Percentiles rank a stretch among this genome's conserved stretches.
Conservation (phyloP, 352 stramenopile species). For the Nothophytophthora sp. region DNA sequence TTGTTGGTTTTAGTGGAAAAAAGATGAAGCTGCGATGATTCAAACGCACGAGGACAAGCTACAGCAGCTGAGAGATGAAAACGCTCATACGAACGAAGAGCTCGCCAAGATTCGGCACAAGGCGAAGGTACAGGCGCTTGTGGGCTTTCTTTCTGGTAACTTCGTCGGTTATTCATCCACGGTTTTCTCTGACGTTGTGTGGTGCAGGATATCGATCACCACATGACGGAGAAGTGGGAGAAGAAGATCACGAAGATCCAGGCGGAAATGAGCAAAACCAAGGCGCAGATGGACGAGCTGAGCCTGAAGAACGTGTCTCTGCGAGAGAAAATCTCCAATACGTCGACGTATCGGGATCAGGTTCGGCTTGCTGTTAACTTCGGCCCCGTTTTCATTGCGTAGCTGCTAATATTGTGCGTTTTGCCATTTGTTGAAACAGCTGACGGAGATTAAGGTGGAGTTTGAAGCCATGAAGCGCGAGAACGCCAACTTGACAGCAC, state of each 20-base stretch:
- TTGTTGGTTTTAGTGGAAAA: conserved; percentile 47
- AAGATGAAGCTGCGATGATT: conserved; percentile 49
- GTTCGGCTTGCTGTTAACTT: conserved; percentile 20
- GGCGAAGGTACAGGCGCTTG: conserved; percentile 38
- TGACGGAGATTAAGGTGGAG: conserved; percentile 59
- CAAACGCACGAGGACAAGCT: conserved; percentile 65
- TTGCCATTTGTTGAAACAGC: conserved; percentile 20
- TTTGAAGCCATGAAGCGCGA: conserved; percentile 50
- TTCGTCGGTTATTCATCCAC: not conserved
- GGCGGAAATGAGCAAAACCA: conserved; percentile 61
- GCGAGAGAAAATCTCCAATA: conserved; percentile 66
- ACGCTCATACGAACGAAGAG: conserved; percentile 46
- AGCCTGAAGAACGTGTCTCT: conserved; percentile 79
- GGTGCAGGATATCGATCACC: conserved; percentile 52
- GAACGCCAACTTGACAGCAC: conserved; percentile 45
- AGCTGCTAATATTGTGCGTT: conserved; percentile 4
- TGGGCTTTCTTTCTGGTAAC: not conserved
- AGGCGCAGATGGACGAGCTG: conserved; percentile 74
- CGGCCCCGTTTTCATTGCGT: not conserved
- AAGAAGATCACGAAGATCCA: conserved; percentile 72
- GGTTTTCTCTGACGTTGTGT: not conserved
- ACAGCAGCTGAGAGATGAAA: conserved; percentile 65
- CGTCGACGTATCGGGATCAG: conserved; percentile 69
- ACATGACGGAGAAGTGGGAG: conserved; percentile 80
- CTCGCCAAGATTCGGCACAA: conserved; percentile 57